Conservation (phyloP, 78 protist species). For the Guillardia theta region DNA sequence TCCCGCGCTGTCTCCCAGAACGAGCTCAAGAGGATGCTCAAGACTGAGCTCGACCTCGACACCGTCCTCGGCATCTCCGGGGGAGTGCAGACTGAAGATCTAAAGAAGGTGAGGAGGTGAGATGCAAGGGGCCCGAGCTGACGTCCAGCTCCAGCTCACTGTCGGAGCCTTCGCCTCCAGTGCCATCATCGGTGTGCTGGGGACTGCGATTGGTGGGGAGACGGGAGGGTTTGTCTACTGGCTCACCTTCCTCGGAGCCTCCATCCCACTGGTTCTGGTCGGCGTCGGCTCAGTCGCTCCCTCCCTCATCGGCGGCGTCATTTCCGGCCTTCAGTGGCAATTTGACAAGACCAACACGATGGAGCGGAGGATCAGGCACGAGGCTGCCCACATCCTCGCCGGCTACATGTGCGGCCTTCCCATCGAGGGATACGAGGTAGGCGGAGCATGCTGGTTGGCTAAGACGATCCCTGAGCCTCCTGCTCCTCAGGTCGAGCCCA, state of each 20-base stretch:
- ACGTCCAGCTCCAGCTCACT: background rate
- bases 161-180: background rate
- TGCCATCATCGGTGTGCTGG: background rate
- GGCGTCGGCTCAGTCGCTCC: background rate
- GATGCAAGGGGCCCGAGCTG: background rate
- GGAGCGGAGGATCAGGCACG: background rate
- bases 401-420: slow-evolving; percentile 1
- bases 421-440: background rate
- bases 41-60: background rate
- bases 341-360: background rate
- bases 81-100: background rate
- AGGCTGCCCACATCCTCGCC: background rate
- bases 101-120: background rate
- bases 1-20: background rate
- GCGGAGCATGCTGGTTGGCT: too few relatives aligned
- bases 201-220: background rate
- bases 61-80: background rate
- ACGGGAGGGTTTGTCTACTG: background rate
- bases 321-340: background rate
- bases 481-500: background rate
- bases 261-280: background rate
- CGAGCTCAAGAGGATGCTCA: background rate
- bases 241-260: background rate
- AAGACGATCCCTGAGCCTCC: too few relatives aligned
- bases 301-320: background rate